Evolutionary conservation across 176 grass and related monocot genomes (phyloP).

Genomic region (Secale cereale): DNA sequence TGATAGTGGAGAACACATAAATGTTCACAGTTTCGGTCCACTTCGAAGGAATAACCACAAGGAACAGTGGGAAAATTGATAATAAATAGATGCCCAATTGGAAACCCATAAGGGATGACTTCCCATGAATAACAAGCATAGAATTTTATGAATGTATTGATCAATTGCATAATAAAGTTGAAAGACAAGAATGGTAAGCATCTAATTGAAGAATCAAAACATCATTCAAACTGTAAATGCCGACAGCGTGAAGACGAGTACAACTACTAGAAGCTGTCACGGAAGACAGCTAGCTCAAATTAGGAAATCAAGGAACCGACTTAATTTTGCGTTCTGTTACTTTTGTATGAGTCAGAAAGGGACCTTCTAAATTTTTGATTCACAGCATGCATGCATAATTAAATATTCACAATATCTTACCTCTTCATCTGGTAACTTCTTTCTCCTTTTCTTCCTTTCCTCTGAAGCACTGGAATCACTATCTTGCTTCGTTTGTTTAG

Average conservation of each 20-base stretch:
- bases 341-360: not conserved
- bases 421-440: conserved; percentile 28
- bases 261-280: not conserved
- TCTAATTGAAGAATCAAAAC: conserved; percentile 16
- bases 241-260: not conserved
- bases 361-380: not conserved
- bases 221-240: conserved; percentile 5
- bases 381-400: not conserved
- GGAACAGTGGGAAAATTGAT: not conserved
- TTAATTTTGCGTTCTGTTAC: not conserved
- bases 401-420: conserved; percentile 19
- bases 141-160: conserved; percentile 14
- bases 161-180: not conserved
- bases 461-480: conserved; percentile 17
- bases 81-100: not conserved
- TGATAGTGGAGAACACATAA: conserved; percentile 26
- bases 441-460: conserved; percentile 25
- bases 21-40: not conserved
- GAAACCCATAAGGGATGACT: not conserved
- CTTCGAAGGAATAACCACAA: conserved; percentile 17
- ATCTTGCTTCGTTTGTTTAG: conserved; percentile 30
- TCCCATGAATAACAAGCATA: conserved; percentile 2
- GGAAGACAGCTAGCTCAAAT: not conserved
- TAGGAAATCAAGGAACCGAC: not conserved
- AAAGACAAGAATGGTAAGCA: not conserved